Evolutionary conservation across 106 monocot species (phyloP), one percentile per base, ranked within the genome.

Genomic region (Xerophyta viscosa): DNA sequence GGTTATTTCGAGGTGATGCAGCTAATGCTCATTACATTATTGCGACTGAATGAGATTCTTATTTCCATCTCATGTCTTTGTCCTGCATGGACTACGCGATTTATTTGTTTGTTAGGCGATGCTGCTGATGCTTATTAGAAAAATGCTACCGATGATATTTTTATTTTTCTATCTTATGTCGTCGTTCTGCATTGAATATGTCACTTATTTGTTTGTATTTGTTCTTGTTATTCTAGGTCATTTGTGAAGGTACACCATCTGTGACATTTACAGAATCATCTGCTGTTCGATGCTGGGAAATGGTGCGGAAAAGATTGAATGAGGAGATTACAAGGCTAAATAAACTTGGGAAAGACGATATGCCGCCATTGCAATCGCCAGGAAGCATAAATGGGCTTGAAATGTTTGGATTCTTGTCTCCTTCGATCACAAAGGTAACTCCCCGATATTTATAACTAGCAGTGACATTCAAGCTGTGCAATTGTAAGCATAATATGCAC

Each of bases 321-420:
- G 61, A 66, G 73, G 76, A 79, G 54, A 80, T 81, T 24, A 30
- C 24, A 29, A 64, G 45, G 27, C 62, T 45, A 20, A 15, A 12
- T 27, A 47, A 27, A 29, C 24, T 50, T 7, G 74, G 71, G 29
- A 74, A 59, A 12, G 55, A 31, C 62, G 56, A n/a, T 30, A 54
- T 67, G 19, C 63, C 61, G 41, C 39, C 50, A 23, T 19, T 69
- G 44, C 67, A 66, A 58, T 17, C 48, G 15, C 53, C 41, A 3
- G 71, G 45, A 20, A 52, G 52, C 23, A 49, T 91, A 6, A 24
- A 81, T 67, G 91, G 91, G 17, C 60, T 79, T 37, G 66, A 76
- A 67, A 86, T 86, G 91, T 91, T 86, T 76, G 91, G 91, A 10
- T 66, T 86, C 57, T 60, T 72, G 21, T 75, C 78, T 0, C 66